phyloP scores from a whole-genome alignment of 2,329 filamentous ascomycete species.

The Paecilomyces dactylethromorphus region DNA sequence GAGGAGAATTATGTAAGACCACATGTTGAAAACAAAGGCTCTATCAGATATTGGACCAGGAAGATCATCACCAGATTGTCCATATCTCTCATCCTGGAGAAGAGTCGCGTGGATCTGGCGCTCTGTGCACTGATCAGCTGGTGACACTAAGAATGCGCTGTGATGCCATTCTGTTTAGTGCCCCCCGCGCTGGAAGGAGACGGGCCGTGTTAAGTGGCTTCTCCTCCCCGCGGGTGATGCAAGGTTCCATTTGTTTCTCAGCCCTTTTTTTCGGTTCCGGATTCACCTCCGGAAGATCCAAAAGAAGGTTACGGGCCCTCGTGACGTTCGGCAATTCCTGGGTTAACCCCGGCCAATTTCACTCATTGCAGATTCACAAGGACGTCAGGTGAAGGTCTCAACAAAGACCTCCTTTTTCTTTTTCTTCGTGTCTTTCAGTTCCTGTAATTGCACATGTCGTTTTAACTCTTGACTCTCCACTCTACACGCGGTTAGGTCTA shows the following conservation, averaged over 20 bases:
- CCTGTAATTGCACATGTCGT: background rate
- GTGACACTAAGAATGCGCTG: background rate
- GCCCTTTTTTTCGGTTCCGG: background rate
- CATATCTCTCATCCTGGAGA: too few species aligned
- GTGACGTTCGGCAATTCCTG: slow-evolving; percentile 12
- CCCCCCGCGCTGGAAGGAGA: background rate
- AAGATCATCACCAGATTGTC: background rate
- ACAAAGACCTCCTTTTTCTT: background rate
- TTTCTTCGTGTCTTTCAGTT: background rate
- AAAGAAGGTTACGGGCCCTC: slow-evolving; percentile 8
- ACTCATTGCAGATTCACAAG: background rate
- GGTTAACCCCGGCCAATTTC: background rate
- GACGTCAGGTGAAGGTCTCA: background rate
- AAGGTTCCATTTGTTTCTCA: background rate
- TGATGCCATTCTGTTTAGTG: background rate
- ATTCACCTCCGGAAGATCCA: background rate
- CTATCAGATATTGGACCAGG: background rate
- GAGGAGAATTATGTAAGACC: background rate
- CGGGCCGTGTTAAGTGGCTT: background rate
- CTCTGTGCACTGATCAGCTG: background rate
- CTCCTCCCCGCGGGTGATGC: background rate
- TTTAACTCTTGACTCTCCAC: background rate
- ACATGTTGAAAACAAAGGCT: background rate
- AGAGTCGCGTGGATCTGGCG: background rate
- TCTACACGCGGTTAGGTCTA: background rate